Evolutionary conservation across 176 grass and related monocot genomes (phyloP).

Genomic region (Oryza glumipatula): DNA sequence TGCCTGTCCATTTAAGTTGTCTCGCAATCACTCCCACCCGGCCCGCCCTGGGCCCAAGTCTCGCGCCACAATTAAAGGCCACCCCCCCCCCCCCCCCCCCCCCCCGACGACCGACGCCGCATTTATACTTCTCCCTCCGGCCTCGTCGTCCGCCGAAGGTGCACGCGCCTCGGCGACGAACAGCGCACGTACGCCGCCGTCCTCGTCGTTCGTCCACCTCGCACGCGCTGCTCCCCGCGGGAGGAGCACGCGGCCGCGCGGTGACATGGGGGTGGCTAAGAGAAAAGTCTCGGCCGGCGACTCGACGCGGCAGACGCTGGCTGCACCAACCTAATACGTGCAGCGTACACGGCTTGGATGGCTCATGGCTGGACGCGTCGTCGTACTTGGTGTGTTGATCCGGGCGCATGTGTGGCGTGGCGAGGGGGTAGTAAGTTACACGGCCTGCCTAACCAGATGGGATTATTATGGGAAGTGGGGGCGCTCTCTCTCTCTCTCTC

Average conservation of each 20-base stretch:
- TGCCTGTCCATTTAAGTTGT: neutral
- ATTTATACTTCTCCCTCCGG: neutral
- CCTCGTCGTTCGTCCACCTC: neutral
- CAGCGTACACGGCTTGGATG: neutral
- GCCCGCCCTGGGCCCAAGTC: neutral
- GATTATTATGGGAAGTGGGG: neutral
- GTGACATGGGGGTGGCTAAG: neutral
- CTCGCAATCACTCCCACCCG: neutral
- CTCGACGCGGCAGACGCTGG: neutral
- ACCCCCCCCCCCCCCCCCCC: neutral
- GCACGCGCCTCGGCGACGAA: too few relatives aligned
- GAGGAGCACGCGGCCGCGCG: neutral
- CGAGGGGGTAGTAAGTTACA: neutral
- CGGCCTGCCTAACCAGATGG: neutral
- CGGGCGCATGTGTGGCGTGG: neutral
- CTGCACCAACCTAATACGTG: neutral
- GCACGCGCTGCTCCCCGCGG: neutral
- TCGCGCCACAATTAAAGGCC: neutral
- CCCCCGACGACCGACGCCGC: neutral
- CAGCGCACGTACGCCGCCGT: neutral
- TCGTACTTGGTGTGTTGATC: neutral
- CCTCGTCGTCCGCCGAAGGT: neutral
- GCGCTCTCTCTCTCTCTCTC: too few relatives aligned
- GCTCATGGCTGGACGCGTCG: neutral
- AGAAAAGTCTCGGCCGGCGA: neutral